A percentile compares a stretch with the other conserved stretches of the same genome.
These are phyloP conservation scores for Hansfordia pulvinata DNA, from an alignment of 2,329 filamentous ascomycete species.

Conservation along the genomic window DNA sequence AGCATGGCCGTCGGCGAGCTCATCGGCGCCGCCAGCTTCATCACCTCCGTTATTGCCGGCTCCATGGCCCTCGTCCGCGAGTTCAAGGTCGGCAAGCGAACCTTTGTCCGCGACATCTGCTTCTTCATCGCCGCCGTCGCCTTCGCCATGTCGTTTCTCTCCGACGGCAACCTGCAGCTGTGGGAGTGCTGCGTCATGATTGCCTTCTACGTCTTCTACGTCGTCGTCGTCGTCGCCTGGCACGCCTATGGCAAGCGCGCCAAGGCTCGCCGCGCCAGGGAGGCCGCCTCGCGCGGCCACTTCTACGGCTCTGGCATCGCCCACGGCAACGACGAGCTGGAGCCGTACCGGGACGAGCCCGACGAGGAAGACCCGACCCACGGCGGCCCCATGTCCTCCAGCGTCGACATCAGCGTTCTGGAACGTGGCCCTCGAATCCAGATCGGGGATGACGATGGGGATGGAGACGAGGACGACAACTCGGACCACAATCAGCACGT, in stretches of 20 bases:
- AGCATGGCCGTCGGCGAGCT: conserved; percentile 92
- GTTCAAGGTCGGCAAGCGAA: conserved; percentile 79
- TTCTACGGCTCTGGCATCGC: conserved; percentile 44
- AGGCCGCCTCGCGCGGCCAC: conserved; percentile 61
- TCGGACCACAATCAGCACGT: conserved; percentile 43
- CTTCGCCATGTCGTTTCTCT: conserved; percentile 79
- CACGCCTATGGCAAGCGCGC: conserved; percentile 69
- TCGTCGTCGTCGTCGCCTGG: conserved; percentile 76
- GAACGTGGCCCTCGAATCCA: conserved; percentile 34
- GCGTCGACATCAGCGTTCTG: conserved; percentile 25
- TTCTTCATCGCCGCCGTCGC: conserved; percentile 82
- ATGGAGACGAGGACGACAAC: conserved; percentile 35
- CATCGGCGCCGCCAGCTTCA: conserved; percentile 89
- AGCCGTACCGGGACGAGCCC: conserved; percentile 51
- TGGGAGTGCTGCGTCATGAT: conserved; percentile 94
- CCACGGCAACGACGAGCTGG: conserved; percentile 37
- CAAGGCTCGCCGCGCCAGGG: conserved; percentile 45
- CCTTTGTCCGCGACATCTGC: conserved; percentile 79
- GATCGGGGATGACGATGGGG: conserved; percentile 22
- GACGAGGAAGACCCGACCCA: conserved; percentile 33
- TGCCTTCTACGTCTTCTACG: conserved; percentile 80
- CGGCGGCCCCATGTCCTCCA: conserved; percentile 14
- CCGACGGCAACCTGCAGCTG: conserved; percentile 67
- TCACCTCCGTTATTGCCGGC: conserved; percentile 88
- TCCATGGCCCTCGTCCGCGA: conserved; percentile 96